Percentiles rank a stretch among this genome's conserved stretches.
These are phyloP conservation scores for Russula dissimulans DNA, from an alignment of 768 basidiomycete genomes.

Conservation along the genomic window DNA sequence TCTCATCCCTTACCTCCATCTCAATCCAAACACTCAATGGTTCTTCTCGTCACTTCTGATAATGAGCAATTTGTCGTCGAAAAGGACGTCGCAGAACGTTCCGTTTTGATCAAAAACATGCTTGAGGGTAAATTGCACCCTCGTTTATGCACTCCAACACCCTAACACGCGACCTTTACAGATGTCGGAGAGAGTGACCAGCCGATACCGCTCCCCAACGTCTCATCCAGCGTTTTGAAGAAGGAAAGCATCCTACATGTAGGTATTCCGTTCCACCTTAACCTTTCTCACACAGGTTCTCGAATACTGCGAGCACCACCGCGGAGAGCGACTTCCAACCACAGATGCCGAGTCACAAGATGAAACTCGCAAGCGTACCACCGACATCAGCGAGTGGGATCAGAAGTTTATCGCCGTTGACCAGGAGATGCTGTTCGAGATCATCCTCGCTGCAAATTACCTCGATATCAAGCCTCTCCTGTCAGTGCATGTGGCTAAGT, in stretches of 20 bases:
- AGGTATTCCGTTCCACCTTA: not conserved
- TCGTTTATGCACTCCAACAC: conserved; percentile 3
- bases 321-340: conserved; percentile 89
- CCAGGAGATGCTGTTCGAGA: conserved; percentile 99
- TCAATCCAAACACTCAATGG: conserved; percentile 41
- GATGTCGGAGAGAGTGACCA: conserved; percentile 94
- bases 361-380: conserved; percentile 95
- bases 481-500: conserved; percentile 32
- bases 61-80: conserved; percentile 92
- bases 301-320: conserved; percentile 99
- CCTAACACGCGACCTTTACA: conserved; percentile 26
- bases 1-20: not conserved
- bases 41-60: conserved; percentile 88
- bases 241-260: conserved; percentile 46
- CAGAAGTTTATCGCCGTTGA: conserved; percentile 97
- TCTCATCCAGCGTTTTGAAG: conserved; percentile 85
- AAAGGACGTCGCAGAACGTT: conserved; percentile 90
- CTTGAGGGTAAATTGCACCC: conserved; percentile 63
- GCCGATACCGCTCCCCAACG: conserved; percentile 90
- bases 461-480: conserved; percentile 98
- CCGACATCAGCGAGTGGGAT: conserved; percentile 99
- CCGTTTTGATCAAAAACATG: conserved; percentile 98
- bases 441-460: conserved; percentile 99
- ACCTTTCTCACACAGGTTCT: conserved; percentile 53
- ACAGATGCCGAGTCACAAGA: conserved; percentile 77